These are phyloP conservation scores for Iberis amara DNA, from an alignment of 441 rosid species.

Conservation along the genomic window DNA sequence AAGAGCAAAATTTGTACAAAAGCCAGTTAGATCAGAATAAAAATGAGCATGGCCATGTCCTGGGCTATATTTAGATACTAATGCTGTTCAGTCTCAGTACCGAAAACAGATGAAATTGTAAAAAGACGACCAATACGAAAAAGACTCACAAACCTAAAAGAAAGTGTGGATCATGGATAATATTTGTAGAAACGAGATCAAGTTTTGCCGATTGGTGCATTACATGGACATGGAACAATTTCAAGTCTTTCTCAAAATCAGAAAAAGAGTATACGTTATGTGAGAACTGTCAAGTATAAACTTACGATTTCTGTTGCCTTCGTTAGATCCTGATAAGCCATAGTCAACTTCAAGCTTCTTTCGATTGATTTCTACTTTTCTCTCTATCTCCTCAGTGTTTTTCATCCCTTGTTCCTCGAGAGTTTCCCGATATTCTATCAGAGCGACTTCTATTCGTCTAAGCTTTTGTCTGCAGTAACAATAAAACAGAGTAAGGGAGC, in stretches of 20 bases:
- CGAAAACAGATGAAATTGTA: too few relatives aligned
- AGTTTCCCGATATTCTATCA: slow-evolving; percentile 93
- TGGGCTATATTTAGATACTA: too few relatives aligned
- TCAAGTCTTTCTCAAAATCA: slow-evolving; percentile 5
- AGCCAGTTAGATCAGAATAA: too few relatives aligned
- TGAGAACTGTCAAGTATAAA: not conserved
- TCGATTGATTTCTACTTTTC: slow-evolving; percentile 66
- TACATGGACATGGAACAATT: not conserved
- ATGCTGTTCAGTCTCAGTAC: not conserved
- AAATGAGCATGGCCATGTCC: too few relatives aligned
- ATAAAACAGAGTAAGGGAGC: slow-evolving; percentile 20
- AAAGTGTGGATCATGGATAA: too few relatives aligned
- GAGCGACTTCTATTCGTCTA: slow-evolving; percentile 85
- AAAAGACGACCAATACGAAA: too few relatives aligned
- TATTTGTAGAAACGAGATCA: not conserved
- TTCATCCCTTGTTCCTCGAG: slow-evolving; percentile 89
- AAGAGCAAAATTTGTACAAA: not conserved
- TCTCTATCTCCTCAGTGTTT: slow-evolving; percentile 83
- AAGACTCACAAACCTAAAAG: too few relatives aligned
- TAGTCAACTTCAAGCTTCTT: slow-evolving; percentile 78
- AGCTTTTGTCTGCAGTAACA: slow-evolving; percentile 67
- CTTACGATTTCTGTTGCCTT: slow-evolving; percentile 38
- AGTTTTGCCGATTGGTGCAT: slow-evolving; percentile 1
- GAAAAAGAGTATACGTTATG: slow-evolving; percentile 2
- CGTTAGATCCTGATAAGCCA: slow-evolving; percentile 35